A percentile compares a stretch with the other conserved stretches of the same genome.
These are phyloP conservation scores for Aureobasidium uvarum DNA, from an alignment of 2,329 filamentous ascomycete species.

Conservation along the genomic window DNA sequence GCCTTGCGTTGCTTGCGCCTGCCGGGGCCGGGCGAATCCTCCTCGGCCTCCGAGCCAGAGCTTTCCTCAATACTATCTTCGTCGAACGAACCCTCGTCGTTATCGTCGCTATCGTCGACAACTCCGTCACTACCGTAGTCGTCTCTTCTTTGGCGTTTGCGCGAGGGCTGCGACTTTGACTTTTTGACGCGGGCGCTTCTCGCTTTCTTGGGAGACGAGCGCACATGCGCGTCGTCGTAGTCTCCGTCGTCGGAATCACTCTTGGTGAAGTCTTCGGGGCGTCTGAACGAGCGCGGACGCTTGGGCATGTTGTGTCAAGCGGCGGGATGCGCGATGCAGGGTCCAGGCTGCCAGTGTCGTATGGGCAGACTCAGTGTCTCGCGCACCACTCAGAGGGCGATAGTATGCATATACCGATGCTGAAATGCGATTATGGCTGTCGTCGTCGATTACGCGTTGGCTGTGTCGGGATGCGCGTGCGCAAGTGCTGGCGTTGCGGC, in stretches of 20 bases:
- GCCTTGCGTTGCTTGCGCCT: constrained; percentile 57
- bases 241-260: constrained; percentile 42
- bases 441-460: neutral
- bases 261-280: constrained; percentile 39
- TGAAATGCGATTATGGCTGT: neutral
- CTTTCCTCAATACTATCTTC: constrained; percentile 41
- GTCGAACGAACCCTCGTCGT: constrained; percentile 44
- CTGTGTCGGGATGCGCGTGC: constrained; percentile 9
- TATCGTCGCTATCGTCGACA: constrained; percentile 42
- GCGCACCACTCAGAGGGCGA: neutral
- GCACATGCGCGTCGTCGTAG: constrained; percentile 33
- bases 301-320: constrained; percentile 24
- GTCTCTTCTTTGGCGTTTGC: constrained; percentile 39
- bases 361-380: constrained; percentile 3
- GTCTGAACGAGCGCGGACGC: constrained; percentile 28
- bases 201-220: constrained; percentile 30
- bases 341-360: constrained; percentile 10
- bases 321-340: neutral
- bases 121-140: constrained; percentile 50
- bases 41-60: constrained; percentile 34
- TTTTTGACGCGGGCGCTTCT: constrained; percentile 25
- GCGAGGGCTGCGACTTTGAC: constrained; percentile 29
- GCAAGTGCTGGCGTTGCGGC: constrained; percentile 16
- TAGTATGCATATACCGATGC: constrained; percentile 12
- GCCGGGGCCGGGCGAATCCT: constrained; percentile 49